Percentiles rank a stretch among this genome's conserved stretches.
These are phyloP conservation scores for Musa beccarii DNA, from an alignment of 176 grass and related monocot species.

Conservation along the genomic window DNA sequence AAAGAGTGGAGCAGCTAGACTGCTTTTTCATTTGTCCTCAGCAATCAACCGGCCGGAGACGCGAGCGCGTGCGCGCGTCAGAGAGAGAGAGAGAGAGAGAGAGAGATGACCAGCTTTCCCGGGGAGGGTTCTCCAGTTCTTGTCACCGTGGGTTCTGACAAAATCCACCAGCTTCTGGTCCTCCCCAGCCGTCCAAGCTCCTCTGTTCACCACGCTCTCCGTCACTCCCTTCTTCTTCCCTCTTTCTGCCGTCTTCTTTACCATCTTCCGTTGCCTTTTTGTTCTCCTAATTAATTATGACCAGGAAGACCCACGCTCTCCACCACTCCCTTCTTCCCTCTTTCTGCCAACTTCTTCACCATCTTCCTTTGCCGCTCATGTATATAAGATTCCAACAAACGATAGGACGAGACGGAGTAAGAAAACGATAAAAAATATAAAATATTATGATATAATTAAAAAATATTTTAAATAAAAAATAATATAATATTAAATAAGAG, in stretches of 20 bases:
- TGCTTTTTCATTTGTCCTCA: background rate
- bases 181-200: slow-evolving; percentile 33
- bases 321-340: too few species aligned
- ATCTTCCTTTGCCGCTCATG: too few species aligned
- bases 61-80: background rate
- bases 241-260: slow-evolving; percentile 1
- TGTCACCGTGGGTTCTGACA: slow-evolving; percentile 27
- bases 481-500: too few species aligned
- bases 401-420: too few species aligned
- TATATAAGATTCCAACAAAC: too few species aligned
- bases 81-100: background rate
- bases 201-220: slow-evolving; percentile 23
- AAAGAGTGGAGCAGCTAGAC: background rate
- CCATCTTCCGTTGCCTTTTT: slow-evolving; percentile 10
- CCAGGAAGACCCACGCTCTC: too few species aligned
- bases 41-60: background rate
- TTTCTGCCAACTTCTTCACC: too few species aligned
- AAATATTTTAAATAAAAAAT: too few species aligned
- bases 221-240: background rate
- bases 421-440: too few species aligned
- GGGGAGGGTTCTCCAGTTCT: slow-evolving; percentile 37
- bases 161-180: slow-evolving; percentile 33
- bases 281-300: too few species aligned
- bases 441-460: too few species aligned
- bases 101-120: slow-evolving; percentile 28